Conservation (phyloP, 208 protist genomes). For the Balamuthia mandrillaris region DNA sequence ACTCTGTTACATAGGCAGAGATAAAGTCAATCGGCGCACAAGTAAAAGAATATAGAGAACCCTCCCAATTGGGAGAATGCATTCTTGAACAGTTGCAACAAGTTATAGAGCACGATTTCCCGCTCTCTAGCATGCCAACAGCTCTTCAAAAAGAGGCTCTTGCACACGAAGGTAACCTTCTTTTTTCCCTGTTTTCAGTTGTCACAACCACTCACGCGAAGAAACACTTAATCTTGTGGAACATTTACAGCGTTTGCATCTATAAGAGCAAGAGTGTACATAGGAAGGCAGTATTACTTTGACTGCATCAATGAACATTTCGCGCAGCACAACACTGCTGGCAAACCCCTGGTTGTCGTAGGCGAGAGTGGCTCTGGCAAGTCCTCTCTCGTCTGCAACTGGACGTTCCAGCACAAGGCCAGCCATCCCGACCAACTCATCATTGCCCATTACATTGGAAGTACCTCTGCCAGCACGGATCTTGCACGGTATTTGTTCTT, state of each 20-base stretch:
- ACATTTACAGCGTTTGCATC: background rate
- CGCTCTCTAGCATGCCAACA: too few relatives aligned
- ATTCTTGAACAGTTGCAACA: too few relatives aligned
- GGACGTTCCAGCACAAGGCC: background rate
- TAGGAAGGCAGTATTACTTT: slow-evolving; percentile 12
- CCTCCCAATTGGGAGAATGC: too few relatives aligned
- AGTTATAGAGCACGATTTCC: too few relatives aligned
- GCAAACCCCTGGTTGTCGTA: background rate
- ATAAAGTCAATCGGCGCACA: too few relatives aligned
- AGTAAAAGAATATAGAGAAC: too few relatives aligned
- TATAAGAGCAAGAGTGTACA: slow-evolving; percentile 13
- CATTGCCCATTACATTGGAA: slow-evolving; percentile 26
- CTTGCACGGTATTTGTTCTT: background rate
- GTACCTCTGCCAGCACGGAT: slow-evolving; percentile 4
- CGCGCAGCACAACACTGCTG: background rate
- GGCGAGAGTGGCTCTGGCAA: slow-evolving; percentile 17
- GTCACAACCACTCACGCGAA: too few relatives aligned
- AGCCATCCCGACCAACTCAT: background rate
- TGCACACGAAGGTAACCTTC: too few relatives aligned
- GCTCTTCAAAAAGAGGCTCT: too few relatives aligned
- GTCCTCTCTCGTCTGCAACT: slow-evolving; percentile 33
- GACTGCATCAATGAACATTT: background rate
- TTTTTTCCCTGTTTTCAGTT: too few relatives aligned
- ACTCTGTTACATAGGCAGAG: too few relatives aligned
- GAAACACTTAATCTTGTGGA: too few relatives aligned